Percentiles rank a stretch among this genome's conserved stretches.
These are phyloP conservation scores for Barbatosphaeria neglecta DNA, from an alignment of 495 filamentous ascomycete genomes.

Conservation along the genomic window DNA sequence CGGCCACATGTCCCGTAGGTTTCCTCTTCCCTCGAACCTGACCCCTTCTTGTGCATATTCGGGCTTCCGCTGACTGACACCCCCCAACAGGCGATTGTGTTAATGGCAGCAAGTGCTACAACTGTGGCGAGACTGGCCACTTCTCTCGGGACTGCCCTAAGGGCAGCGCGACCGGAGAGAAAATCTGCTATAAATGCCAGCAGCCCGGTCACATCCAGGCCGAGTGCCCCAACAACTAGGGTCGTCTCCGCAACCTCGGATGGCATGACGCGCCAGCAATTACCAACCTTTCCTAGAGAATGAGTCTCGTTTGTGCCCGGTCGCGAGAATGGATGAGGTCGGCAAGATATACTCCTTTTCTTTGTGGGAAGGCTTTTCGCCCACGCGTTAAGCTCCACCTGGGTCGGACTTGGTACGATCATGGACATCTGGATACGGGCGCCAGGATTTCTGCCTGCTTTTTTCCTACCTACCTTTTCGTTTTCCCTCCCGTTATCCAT, in stretches of 20 bases:
- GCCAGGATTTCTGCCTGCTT: background rate
- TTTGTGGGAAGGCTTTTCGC: background rate
- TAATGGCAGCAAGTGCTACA: constrained; percentile 99
- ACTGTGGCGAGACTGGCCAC: constrained; percentile 93
- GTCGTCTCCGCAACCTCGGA: background rate
- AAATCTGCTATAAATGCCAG: constrained; percentile 99
- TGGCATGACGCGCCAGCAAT: background rate
- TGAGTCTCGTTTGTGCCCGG: background rate
- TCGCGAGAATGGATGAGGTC: background rate
- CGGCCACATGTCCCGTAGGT: constrained; percentile 83
- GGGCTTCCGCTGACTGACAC: constrained; percentile 4
- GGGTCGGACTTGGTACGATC: background rate
- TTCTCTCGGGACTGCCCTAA: constrained; percentile 90
- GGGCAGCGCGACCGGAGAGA: constrained; percentile 68
- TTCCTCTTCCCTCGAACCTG: background rate
- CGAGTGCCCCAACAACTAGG: constrained; percentile 60
- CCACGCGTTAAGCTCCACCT: background rate
- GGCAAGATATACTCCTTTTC: constrained; percentile 1
- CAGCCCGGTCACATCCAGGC: constrained; percentile 93
- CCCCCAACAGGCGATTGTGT: constrained; percentile 70
- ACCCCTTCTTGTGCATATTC: too few species aligned
- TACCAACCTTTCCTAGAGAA: background rate
- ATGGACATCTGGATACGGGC: background rate
- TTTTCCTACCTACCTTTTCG: background rate
- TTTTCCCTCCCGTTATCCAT: background rate